A percentile compares a stretch with the other conserved stretches of the same genome.
Conservation (phyloP, 805 yeast species). For the Candida nitratophila region DNA sequence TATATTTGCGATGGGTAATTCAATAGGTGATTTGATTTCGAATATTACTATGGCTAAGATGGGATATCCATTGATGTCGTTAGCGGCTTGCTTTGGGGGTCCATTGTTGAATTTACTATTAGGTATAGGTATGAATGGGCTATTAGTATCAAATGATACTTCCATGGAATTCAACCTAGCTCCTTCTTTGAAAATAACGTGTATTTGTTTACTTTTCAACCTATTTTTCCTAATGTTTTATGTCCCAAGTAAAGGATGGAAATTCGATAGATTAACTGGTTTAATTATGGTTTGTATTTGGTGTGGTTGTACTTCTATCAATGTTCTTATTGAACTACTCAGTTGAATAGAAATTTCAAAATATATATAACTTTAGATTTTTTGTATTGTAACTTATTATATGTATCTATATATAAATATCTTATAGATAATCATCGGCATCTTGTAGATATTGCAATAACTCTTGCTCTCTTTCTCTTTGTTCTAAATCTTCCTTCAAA, state of each 20-base stretch:
- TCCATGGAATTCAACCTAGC: slow-evolving; percentile 27
- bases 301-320: slow-evolving; percentile 31
- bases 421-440: slow-evolving; percentile 30
- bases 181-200: slow-evolving; percentile 33
- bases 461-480: slow-evolving; percentile 47
- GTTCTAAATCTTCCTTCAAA: slow-evolving; percentile 44
- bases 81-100: slow-evolving; percentile 95
- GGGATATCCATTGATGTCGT: slow-evolving; percentile 84
- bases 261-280: slow-evolving; percentile 33
- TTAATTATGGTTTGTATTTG: slow-evolving; percentile 31
- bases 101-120: slow-evolving; percentile 73
- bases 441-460: slow-evolving; percentile 34
- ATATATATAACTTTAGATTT: too few species aligned
- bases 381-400: too few species aligned
- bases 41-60: slow-evolving; percentile 71
- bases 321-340: slow-evolving; percentile 21
- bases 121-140: slow-evolving; percentile 75
- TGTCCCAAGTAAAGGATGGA: slow-evolving; percentile 34
- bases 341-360: too few species aligned
- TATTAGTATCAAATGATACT: slow-evolving; percentile 29
- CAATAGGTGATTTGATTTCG: slow-evolving; percentile 83
- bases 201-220: slow-evolving; percentile 31
- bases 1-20: slow-evolving; percentile 86
- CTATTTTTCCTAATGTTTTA: slow-evolving; percentile 30
- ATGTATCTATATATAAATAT: background rate